Percentiles rank a stretch among this genome's conserved stretches.
These are phyloP conservation scores for Flaveria linearis DNA, from an alignment of 129 eudicot species.

Conservation along the genomic window DNA sequence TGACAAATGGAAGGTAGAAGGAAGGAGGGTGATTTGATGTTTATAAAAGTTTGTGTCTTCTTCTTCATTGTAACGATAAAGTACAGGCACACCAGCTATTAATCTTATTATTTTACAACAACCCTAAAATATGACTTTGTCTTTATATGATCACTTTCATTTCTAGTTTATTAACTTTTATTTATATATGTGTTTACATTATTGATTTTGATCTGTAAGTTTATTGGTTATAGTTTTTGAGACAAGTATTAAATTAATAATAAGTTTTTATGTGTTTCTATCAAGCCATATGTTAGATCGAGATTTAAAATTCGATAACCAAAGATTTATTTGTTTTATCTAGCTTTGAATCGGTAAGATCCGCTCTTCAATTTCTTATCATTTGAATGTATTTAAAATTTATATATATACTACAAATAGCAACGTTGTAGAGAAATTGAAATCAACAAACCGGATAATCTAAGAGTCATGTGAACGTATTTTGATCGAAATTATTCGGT, in stretches of 20 bases:
- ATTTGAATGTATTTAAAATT: no score
- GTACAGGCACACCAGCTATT: constrained; percentile 62
- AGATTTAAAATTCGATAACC: background rate
- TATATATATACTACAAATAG: no score
- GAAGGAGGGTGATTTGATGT: constrained; percentile 47
- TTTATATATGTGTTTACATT: no score
- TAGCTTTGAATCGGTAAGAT: background rate
- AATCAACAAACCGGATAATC: no score
- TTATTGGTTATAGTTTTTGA: background rate
- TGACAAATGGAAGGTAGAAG: constrained; percentile 64
- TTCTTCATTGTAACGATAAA: constrained; percentile 45
- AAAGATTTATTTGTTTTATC: background rate
- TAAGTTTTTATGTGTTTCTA: background rate
- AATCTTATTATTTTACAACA: constrained; percentile 24
- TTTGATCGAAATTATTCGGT: no score
- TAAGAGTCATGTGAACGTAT: no score
- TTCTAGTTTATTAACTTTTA: background rate
- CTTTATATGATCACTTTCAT: constrained; percentile 9
- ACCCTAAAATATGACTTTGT: constrained; percentile 23
- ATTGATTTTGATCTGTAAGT: no score
- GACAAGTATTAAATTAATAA: background rate
- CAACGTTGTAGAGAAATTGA: no score
- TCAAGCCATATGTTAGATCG: background rate
- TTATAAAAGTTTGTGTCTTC: constrained; percentile 52
- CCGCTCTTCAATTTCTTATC: background rate